A percentile compares a stretch with the other conserved stretches of the same genome.
Conservation (phyloP, 2,329 filamentous ascomycete species). For the Verticillium klebahnii region DNA sequence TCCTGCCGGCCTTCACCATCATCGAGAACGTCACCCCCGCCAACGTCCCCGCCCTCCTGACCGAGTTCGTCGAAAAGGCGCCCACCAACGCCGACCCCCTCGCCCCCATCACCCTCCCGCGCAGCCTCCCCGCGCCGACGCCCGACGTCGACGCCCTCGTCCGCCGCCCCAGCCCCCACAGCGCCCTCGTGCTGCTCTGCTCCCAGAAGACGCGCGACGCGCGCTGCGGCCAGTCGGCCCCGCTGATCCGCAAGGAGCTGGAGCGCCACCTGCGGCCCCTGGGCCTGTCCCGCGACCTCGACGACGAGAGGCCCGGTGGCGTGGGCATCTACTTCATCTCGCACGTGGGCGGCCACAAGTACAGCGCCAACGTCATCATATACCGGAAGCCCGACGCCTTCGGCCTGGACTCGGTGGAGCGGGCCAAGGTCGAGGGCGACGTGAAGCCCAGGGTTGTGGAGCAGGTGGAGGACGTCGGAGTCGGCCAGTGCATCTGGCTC, state of each 20-base stretch:
- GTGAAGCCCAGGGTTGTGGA: conserved; percentile 28
- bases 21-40: conserved; percentile 79
- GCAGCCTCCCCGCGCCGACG: conserved; percentile 24
- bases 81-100: conserved; percentile 72
- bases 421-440: conserved; percentile 29
- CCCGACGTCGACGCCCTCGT: conserved; percentile 4
- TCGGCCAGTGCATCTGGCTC: conserved; percentile 89
- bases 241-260: conserved; percentile 81
- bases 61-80: conserved; percentile 61
- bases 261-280: conserved; percentile 83
- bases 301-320: conserved; percentile 85
- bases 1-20: conserved; percentile 79
- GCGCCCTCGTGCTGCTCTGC: conserved; percentile 85
- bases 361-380: conserved; percentile 88
- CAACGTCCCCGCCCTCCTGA: conserved; percentile 67
- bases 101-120: conserved; percentile 30
- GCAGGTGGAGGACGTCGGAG: conserved; percentile 45
- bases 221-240: conserved; percentile 89
- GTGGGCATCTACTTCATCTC: conserved; percentile 96
- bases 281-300: conserved; percentile 78
- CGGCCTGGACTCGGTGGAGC: conserved; percentile 42
- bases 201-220: conserved; percentile 92
- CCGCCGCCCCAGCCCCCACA: conserved; percentile 71
- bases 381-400: conserved; percentile 66
- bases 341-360: conserved; percentile 96